These are phyloP conservation scores for Pseudogymnoascus sp. DNA, from an alignment of 2,329 filamentous ascomycete genomes.

Conservation along the genomic window DNA sequence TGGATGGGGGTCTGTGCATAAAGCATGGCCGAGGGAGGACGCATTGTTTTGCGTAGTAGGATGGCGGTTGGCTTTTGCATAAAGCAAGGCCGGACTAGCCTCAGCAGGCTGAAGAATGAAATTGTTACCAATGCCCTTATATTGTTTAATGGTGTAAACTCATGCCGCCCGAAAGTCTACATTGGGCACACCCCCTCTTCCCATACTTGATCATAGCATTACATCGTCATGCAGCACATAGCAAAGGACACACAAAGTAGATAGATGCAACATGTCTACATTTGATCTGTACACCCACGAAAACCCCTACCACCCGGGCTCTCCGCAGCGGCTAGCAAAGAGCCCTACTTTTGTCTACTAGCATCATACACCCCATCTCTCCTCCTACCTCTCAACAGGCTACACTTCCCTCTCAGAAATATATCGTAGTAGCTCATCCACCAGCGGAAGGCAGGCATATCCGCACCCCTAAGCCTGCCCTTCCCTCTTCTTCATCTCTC, in stretches of 20 bases:
- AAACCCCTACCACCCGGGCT: background rate
- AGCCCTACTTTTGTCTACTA: conserved; percentile 1
- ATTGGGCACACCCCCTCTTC: background rate
- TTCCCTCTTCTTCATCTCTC: background rate
- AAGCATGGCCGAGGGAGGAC: no score
- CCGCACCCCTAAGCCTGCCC: background rate
- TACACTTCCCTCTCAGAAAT: background rate
- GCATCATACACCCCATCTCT: background rate
- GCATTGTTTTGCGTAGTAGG: no score
- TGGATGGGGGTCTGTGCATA: background rate
- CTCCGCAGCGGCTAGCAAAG: background rate
- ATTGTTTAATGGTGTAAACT: background rate
- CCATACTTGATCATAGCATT: background rate
- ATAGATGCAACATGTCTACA: background rate
- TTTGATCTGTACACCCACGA: background rate
- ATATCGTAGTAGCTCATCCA: background rate
- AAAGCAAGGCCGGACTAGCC: background rate
- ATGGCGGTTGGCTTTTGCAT: background rate
- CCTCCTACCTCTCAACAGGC: background rate
- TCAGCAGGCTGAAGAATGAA: background rate
- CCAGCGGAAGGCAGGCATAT: background rate
- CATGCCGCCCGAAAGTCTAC: background rate
- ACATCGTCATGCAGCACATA: background rate
- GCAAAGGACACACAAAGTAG: background rate
- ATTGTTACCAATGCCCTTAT: background rate